phyloP scores from a whole-genome alignment of 495 filamentous ascomycete species.

The Aspergillus homomorphus region DNA sequence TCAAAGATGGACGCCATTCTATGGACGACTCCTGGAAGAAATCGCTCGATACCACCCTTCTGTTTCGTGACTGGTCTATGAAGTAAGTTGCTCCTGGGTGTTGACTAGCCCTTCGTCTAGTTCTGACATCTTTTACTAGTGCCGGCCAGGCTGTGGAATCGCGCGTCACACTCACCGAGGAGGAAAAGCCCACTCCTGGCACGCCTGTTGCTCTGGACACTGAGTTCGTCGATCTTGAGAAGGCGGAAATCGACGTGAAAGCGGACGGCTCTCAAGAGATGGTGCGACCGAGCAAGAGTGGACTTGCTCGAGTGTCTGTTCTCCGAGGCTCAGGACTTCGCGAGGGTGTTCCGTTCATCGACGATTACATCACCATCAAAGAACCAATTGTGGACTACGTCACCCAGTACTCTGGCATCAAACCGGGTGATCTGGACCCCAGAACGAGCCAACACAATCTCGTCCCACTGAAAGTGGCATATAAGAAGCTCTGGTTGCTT shows the following conservation, averaged over 20 bases:
- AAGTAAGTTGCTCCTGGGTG: slow-evolving; percentile 45
- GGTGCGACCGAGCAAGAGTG: slow-evolving; percentile 78
- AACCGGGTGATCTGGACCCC: slow-evolving; percentile 75
- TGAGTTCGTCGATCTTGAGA: slow-evolving; percentile 88
- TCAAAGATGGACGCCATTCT: slow-evolving; percentile 66
- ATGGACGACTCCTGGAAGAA: slow-evolving; percentile 86
- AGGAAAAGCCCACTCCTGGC: slow-evolving; percentile 64
- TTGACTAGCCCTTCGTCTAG: neutral
- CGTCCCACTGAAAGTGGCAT: slow-evolving; percentile 83
- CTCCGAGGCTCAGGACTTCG: slow-evolving; percentile 70
- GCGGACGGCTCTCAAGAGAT: slow-evolving; percentile 84
- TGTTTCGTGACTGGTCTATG: slow-evolving; percentile 70
- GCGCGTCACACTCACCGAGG: slow-evolving; percentile 56
- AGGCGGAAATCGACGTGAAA: slow-evolving; percentile 89
- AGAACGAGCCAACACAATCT: slow-evolving; percentile 71
- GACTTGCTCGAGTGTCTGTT: slow-evolving; percentile 84
- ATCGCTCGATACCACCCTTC: slow-evolving; percentile 71
- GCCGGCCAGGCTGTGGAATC: slow-evolving; percentile 39
- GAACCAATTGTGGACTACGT: slow-evolving; percentile 95
- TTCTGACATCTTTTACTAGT: slow-evolving; percentile 17
- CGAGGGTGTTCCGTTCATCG: slow-evolving; percentile 85
- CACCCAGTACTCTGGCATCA: slow-evolving; percentile 88
- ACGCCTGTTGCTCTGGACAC: slow-evolving; percentile 88
- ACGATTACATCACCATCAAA: slow-evolving; percentile 90
- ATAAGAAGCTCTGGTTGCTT: slow-evolving; percentile 97